Conservation (phyloP, 768 basidiomycete species). For the Agrocybe pediades region DNA sequence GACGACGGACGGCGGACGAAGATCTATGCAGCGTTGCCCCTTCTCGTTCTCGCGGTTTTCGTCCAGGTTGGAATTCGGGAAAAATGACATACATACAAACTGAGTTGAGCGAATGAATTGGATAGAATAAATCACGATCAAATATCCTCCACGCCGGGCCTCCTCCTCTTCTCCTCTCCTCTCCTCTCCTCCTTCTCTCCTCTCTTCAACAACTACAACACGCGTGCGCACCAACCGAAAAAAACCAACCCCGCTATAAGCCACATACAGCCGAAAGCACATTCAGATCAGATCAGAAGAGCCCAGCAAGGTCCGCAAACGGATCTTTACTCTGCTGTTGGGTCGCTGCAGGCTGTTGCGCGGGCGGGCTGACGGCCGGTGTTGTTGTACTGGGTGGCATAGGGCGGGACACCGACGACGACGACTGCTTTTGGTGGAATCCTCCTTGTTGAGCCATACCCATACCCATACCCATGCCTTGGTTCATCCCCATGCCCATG, state of each 20-base stretch:
- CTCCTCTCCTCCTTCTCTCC: too few relatives aligned
- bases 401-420: slow-evolving; percentile 9
- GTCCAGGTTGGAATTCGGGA: too few relatives aligned
- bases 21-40: too few relatives aligned
- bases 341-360: slow-evolving; percentile 3
- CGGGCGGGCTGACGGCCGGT: slow-evolving; percentile 20
- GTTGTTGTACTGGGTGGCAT: slow-evolving; percentile 22
- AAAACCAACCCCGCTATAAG: not conserved
- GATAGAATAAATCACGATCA: too few relatives aligned
- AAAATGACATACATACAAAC: too few relatives aligned
- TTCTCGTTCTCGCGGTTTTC: too few relatives aligned
- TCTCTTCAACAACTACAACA: not conserved
- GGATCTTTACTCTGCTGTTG: slow-evolving; percentile 67
- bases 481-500: slow-evolving; percentile 23
- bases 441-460: slow-evolving; percentile 12
- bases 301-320: slow-evolving; percentile 78
- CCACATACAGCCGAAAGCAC: not conserved
- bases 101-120: too few relatives aligned
- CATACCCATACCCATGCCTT: slow-evolving; percentile 5
- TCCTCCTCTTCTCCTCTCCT: too few relatives aligned
- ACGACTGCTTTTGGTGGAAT: slow-evolving; percentile 3
- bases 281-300: slow-evolving; percentile 68
- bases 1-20: too few relatives aligned
- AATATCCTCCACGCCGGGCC: too few relatives aligned
- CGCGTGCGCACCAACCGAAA: too few relatives aligned